These are phyloP conservation scores for Plasmodium cynomolgi DNA, from an alignment of 169 alveolate species.

Conservation along the genomic window DNA sequence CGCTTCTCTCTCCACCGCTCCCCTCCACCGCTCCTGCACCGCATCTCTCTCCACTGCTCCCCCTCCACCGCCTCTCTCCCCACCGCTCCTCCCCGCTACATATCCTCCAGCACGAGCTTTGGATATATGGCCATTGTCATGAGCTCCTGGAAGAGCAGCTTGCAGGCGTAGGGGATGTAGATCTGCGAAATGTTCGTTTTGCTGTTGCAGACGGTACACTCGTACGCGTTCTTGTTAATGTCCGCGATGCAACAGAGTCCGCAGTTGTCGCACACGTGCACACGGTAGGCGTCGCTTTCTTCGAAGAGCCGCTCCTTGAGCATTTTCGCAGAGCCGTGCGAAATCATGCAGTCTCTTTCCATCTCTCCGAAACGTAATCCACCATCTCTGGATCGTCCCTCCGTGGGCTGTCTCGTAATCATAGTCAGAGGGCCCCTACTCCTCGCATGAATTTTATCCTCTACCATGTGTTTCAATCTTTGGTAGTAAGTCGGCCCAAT, in stretches of 20 bases:
- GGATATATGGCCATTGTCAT: conserved; percentile 99
- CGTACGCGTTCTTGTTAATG: conserved; percentile 90
- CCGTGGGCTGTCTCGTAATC: conserved; percentile 99
- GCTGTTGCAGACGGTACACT: conserved; percentile 94
- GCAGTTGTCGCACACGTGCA: conserved; percentile 98
- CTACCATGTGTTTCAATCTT: conserved; percentile 99
- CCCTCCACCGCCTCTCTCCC: too few species aligned
- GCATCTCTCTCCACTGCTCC: too few species aligned
- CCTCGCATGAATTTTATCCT: conserved; percentile 99
- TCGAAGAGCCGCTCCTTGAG: conserved; percentile 99
- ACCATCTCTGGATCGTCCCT: conserved; percentile 98
- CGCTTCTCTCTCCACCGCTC: too few species aligned
- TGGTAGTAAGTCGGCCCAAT: conserved; percentile 99
- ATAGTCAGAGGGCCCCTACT: conserved; percentile 99
- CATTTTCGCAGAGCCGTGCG: conserved; percentile 99
- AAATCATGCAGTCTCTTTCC: conserved; percentile 99
- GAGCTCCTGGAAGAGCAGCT: conserved; percentile 97
- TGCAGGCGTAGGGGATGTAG: conserved; percentile 98
- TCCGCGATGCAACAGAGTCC: conserved; percentile 97
- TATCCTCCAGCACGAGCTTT: conserved; percentile 85
- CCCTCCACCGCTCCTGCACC: too few species aligned
- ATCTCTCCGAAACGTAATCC: conserved; percentile 99
- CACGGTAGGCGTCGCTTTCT: conserved; percentile 98
- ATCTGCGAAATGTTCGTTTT: conserved; percentile 94
- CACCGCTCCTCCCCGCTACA: not conserved